phyloP scores from a whole-genome alignment of 352 stramenopile genomes.

The Phytophthora niederhauseri region DNA sequence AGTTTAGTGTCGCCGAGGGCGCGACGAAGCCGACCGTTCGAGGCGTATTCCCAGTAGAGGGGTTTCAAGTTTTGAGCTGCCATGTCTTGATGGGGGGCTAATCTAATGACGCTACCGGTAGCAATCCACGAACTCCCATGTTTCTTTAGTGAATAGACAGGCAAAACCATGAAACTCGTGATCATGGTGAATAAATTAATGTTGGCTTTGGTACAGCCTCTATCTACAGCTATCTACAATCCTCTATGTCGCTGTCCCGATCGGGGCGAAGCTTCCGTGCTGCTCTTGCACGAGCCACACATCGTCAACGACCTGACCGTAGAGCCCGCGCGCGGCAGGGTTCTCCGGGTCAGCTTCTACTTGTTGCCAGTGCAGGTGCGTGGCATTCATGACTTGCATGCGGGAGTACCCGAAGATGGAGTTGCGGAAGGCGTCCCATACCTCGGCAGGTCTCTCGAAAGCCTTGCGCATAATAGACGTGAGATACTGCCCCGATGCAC shows the following conservation, averaged over 20 bases:
- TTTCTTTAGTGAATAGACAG: not conserved
- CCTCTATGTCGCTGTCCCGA: conserved; percentile 18
- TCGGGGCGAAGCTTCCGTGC: conserved; percentile 83
- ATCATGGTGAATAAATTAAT: conserved; percentile 13
- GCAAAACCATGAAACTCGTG: not conserved
- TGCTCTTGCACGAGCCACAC: conserved; percentile 91
- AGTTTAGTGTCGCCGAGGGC: conserved; percentile 1
- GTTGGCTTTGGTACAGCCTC: conserved; percentile 1
- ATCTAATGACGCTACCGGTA: not conserved
- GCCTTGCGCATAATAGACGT: conserved; percentile 80
- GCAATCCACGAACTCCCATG: not conserved
- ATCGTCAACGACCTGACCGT: conserved; percentile 87
- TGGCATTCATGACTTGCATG: conserved; percentile 85
- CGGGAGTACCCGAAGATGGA: conserved; percentile 89
- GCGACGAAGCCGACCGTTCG: not conserved
- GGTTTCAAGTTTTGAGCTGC: conserved; percentile 5
- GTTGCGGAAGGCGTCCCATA: conserved; percentile 89
- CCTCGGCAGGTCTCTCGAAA: conserved; percentile 63
- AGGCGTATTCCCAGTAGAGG: not conserved
- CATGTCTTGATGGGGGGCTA: not conserved
- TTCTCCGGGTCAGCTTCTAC: conserved; percentile 85
- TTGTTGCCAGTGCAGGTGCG: conserved; percentile 91
- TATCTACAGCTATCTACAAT: conserved; percentile 5
- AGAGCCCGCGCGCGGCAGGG: conserved; percentile 67
- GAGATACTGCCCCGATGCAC: conserved; percentile 87